Percentiles rank a stretch among this genome's conserved stretches.
phyloP scores from a whole-genome alignment of 2,329 filamentous ascomycete species.

The Stemphylium vesicarium region DNA sequence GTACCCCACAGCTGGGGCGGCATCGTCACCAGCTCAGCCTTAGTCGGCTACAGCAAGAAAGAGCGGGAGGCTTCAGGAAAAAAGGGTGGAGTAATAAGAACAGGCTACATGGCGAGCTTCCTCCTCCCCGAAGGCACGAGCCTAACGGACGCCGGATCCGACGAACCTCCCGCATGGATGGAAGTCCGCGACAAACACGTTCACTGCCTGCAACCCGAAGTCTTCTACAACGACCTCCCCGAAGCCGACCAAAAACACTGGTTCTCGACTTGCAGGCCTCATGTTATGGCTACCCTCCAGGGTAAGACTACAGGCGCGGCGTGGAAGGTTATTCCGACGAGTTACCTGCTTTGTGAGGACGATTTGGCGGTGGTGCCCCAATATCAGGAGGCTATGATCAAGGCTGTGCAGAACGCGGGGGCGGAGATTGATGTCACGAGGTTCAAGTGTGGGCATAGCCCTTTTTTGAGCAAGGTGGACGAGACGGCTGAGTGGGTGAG shows the following conservation, averaged over 20 bases:
- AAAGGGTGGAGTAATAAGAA: constrained; percentile 48
- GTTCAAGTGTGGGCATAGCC: constrained; percentile 49
- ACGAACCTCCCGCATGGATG: too few relatives aligned
- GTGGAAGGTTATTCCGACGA: constrained; percentile 45
- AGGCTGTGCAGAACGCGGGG: constrained; percentile 33
- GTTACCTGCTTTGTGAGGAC: constrained; percentile 48
- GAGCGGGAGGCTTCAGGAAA: constrained; percentile 44
- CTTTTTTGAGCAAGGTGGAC: constrained; percentile 50
- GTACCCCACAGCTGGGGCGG: constrained; percentile 56
- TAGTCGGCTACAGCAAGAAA: constrained; percentile 43
- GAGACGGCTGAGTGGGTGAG: constrained; percentile 43
- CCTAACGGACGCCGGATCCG: constrained; percentile 22
- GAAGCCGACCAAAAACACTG: constrained; percentile 30
- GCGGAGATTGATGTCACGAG: constrained; percentile 41
- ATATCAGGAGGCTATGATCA: constrained; percentile 43
- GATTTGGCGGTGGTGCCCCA: constrained; percentile 42
- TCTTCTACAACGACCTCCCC: constrained; percentile 43
- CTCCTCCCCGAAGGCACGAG: constrained; percentile 44
- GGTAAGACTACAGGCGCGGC: constrained; percentile 35
- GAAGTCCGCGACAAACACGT: too few relatives aligned
- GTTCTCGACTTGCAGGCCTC: constrained; percentile 30
- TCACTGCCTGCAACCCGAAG: not conserved
- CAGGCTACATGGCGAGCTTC: constrained; percentile 49
- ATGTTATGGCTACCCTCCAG: constrained; percentile 27
- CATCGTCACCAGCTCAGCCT: constrained; percentile 46